Evolutionary conservation across 2,329 filamentous ascomycete genomes (phyloP).

Genomic region (Diatrype stigma): DNA sequence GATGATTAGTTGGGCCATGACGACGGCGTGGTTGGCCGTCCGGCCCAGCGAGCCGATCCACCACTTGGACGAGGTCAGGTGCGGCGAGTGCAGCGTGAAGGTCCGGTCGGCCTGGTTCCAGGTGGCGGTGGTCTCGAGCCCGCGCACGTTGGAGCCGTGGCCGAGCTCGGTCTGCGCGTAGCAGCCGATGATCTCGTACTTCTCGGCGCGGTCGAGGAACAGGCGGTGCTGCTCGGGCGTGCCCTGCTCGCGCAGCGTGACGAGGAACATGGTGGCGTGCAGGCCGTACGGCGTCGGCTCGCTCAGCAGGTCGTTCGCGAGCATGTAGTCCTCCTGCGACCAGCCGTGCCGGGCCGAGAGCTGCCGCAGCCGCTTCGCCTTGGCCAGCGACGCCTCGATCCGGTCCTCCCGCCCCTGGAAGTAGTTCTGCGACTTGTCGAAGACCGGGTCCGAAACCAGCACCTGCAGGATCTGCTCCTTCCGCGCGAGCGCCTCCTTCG

Average conservation of each 20-base stretch:
- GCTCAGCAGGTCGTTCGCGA: slow-evolving; percentile 64
- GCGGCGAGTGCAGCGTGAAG: slow-evolving; percentile 69
- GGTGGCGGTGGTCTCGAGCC: slow-evolving; percentile 67
- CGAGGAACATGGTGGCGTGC: slow-evolving; percentile 53
- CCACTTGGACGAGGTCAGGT: slow-evolving; percentile 75
- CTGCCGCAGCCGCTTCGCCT: slow-evolving; percentile 66
- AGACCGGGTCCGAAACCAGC: slow-evolving; percentile 64
- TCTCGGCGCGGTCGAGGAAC: slow-evolving; percentile 64
- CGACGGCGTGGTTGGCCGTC: slow-evolving; percentile 71
- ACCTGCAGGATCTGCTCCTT: slow-evolving; percentile 59
- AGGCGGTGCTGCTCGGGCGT: slow-evolving; percentile 69
- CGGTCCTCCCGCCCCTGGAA: slow-evolving; percentile 66
- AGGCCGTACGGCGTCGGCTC: slow-evolving; percentile 73
- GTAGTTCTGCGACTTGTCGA: slow-evolving; percentile 76
- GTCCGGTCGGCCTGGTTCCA: slow-evolving; percentile 72
- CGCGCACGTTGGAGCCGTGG: slow-evolving; percentile 72
- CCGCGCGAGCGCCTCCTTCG: slow-evolving; percentile 57
- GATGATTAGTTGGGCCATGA: slow-evolving; percentile 73
- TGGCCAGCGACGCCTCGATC: slow-evolving; percentile 64
- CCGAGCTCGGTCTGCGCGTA: slow-evolving; percentile 80
- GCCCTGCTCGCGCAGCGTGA: slow-evolving; percentile 65
- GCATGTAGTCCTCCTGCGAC: slow-evolving; percentile 58
- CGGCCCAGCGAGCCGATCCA: slow-evolving; percentile 78
- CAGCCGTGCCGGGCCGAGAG: slow-evolving; percentile 64
- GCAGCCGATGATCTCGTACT: slow-evolving; percentile 71